Evolutionary conservation across 768 basidiomycete species (phyloP), one percentile per base, ranked within the genome.

Genomic region (Clitopilus hobsonii): DNA sequence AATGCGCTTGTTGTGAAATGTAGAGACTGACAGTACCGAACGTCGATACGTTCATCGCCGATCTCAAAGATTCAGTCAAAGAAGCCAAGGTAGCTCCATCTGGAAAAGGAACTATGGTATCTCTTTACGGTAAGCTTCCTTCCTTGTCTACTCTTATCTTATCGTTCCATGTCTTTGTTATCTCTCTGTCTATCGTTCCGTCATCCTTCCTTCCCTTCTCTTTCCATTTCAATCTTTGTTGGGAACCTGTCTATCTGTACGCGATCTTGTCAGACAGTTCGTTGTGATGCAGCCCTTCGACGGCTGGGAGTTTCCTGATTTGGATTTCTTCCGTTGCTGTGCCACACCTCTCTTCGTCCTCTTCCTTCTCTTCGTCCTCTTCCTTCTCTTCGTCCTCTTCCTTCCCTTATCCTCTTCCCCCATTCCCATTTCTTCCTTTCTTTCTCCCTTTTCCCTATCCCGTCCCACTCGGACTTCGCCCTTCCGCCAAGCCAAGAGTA

Each of bases 101-200:
- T 26, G 87, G 88, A 5, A 82, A 86, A 63, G 96, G 96, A 6
- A 83, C 83, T 26, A 95, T 98, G 94, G 93, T 97, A 3, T 80
- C 87, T 13, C 66, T 98, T 11, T 98, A 97, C 64, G 94, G 94
- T 94, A 56, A 53, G 83, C 74, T 38, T 58, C 56, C 36, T 57
- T 32, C 52, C 28, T 54, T 61, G 56, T 38, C 61, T 53, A 38
- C 53, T 25, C 51, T 30, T 23, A 47, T 32, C 49, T 48, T 45
- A 26, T 52, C 45, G 13, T 49, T 23, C 29, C n/a, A 53, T 14
- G 11, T 29, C 22, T 30, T 52, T 25, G 22, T 50, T 50, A 23
- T 26, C 49, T 24, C 24, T 26, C 49, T 26, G 14, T 10, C 28
- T 18, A 11, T 41, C 38, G 6, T 8, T 41, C n/a, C 22, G 23